These are phyloP conservation scores for Bombardia bombarda DNA, from an alignment of 495 filamentous ascomycete genomes.

Conservation along the genomic window DNA sequence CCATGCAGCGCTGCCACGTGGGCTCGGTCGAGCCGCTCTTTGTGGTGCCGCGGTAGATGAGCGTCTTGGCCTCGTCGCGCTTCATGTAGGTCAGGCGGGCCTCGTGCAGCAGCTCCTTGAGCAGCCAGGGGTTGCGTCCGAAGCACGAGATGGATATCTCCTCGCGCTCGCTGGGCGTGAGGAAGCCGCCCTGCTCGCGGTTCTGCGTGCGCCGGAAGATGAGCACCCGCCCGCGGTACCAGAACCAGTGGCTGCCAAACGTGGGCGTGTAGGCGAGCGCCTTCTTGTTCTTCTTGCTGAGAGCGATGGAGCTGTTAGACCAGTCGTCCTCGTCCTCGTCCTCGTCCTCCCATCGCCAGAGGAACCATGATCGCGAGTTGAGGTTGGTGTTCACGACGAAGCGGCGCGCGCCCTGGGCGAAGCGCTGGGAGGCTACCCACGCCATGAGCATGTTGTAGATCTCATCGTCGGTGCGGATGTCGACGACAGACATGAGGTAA, in stretches of 20 bases:
- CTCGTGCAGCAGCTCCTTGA: conserved; percentile 61
- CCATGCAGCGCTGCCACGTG: conserved; percentile 46
- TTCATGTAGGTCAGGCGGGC: conserved; percentile 50
- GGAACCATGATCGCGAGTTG: conserved; percentile 39
- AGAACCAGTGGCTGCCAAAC: conserved; percentile 58
- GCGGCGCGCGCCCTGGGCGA: conserved; percentile 46
- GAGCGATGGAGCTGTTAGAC: conserved; percentile 26
- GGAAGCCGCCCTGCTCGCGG: conserved; percentile 17
- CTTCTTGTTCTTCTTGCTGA: conserved; percentile 44
- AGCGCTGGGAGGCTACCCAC: conserved; percentile 56
- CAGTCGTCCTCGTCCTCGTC: conserved; percentile 42
- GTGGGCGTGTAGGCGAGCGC: conserved; percentile 55
- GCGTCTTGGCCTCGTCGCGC: conserved; percentile 52
- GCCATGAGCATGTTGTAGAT: conserved; percentile 63
- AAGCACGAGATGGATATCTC: conserved; percentile 57
- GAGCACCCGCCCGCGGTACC: conserved; percentile 49
- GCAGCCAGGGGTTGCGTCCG: conserved; percentile 54
- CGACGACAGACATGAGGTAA: conserved; percentile 50
- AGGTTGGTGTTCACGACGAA: conserved; percentile 57
- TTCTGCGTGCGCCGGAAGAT: conserved; percentile 44
- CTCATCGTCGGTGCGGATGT: conserved; percentile 60
- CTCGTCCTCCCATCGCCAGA: conserved; percentile 35
- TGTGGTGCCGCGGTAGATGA: conserved; percentile 54
- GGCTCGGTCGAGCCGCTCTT: conserved; percentile 25
- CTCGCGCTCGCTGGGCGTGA: conserved; percentile 39